Evolutionary conservation across 139 green algal genomes (phyloP).

Genomic region (Asterochloris sp.): DNA sequence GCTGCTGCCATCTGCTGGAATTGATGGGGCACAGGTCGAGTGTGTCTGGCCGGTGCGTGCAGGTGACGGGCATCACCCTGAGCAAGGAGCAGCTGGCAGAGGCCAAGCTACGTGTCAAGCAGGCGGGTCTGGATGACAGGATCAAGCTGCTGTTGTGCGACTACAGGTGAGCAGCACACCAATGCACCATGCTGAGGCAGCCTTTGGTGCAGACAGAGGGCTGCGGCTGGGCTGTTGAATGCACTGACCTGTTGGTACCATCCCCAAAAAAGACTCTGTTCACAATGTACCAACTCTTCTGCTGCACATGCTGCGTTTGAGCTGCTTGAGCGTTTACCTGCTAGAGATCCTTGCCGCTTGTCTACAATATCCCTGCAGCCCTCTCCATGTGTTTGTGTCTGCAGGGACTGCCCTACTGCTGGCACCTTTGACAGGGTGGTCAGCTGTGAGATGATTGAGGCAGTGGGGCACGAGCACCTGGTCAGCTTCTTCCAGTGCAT

Average conservation of each 20-base stretch:
- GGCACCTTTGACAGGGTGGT: conserved; percentile 81
- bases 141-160: conserved; percentile 89
- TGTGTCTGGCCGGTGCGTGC: background rate
- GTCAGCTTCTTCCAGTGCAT: conserved; percentile 78
- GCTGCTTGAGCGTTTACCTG: background rate
- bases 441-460: conserved; percentile 97
- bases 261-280: too few relatives aligned
- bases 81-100: conserved; percentile 91
- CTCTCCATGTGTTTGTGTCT: conserved; percentile 12
- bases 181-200: too few relatives aligned
- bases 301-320: background rate
- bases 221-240: background rate
- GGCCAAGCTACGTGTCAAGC: conserved; percentile 68
- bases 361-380: background rate
- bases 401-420: conserved; percentile 49
- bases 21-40: background rate
- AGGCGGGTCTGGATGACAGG: conserved; percentile 71
- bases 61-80: conserved; percentile 78
- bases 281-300: background rate
- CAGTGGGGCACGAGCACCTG: conserved; percentile 93
- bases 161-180: conserved; percentile 57
- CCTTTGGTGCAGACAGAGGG: too few relatives aligned
- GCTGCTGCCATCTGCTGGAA: background rate
- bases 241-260: too few relatives aligned
- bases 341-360: too few relatives aligned